These are phyloP conservation scores for Trichoderma pleuroti DNA, from an alignment of 2,329 filamentous ascomycete genomes.

Conservation along the genomic window DNA sequence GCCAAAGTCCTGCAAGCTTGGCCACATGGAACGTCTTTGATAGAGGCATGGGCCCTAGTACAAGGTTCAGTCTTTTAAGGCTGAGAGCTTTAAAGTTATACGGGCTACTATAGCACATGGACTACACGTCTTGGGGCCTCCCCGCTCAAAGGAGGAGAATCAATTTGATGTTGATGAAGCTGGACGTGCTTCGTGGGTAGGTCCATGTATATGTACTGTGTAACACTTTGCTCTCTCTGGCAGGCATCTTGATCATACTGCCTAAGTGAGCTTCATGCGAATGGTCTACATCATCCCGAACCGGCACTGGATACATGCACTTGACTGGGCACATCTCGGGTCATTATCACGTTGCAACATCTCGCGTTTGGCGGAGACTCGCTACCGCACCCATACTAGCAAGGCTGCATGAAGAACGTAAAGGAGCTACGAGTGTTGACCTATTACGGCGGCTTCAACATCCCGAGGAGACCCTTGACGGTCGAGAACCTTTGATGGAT, in stretches of 20 bases:
- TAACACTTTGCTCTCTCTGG: not conserved
- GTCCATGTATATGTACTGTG: not conserved
- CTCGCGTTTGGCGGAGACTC: not conserved
- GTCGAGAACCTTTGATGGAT: not conserved
- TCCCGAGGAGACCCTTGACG: not conserved
- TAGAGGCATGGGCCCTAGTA: not conserved
- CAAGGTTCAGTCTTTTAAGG: not conserved
- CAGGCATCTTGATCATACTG: not conserved
- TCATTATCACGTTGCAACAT: not conserved
- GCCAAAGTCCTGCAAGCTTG: not conserved
- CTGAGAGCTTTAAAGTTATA: not conserved
- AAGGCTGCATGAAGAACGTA: not conserved
- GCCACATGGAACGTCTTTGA: not conserved
- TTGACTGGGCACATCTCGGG: not conserved
- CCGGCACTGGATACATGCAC: not conserved
- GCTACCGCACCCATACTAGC: not conserved
- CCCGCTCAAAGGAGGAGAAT: not conserved
- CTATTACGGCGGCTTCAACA: not conserved
- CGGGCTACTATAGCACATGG: not conserved
- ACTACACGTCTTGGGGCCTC: not conserved
- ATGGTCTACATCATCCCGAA: not conserved
- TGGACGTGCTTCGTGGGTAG: not conserved
- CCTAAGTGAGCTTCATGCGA: not conserved
- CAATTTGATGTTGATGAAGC: not conserved
- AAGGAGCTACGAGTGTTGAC: not conserved